Evolutionary conservation across 129 eudicot genomes (phyloP).

Genomic region (Pulicaria dysenterica): DNA sequence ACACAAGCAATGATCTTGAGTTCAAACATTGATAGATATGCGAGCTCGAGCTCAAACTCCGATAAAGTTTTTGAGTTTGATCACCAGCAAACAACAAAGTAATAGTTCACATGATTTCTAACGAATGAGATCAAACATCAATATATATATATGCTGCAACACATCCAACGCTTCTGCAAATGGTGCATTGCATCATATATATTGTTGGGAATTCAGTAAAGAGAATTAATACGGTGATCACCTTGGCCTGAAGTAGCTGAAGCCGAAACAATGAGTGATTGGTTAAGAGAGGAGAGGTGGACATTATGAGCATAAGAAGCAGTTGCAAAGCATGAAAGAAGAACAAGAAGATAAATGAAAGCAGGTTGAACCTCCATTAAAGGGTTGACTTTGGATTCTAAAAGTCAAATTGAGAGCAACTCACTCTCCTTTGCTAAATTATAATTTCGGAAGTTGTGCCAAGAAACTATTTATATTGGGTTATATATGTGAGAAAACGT

Average conservation of each 20-base stretch:
- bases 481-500: not conserved
- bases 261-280: conserved; percentile 46
- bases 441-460: conserved; percentile 21
- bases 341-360: not conserved
- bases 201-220: too few species aligned
- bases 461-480: conserved; percentile 25
- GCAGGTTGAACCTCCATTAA: conserved; percentile 36
- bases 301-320: conserved; percentile 47
- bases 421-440: conserved; percentile 1
- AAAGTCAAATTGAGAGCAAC: conserved; percentile 5
- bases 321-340: conserved; percentile 37
- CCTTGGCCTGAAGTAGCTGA: conserved; percentile 38
- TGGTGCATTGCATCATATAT: too few species aligned
- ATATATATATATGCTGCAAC: not conserved
- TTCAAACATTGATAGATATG: too few species aligned
- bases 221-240: too few species aligned
- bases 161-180: too few species aligned
- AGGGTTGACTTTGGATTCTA: conserved; percentile 30
- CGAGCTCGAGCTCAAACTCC: too few species aligned
- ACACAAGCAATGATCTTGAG: too few species aligned
- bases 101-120: too few species aligned
- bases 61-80: too few species aligned
- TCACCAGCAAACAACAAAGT: too few species aligned
- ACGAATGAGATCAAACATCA: not conserved
- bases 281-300: conserved; percentile 48